These are phyloP conservation scores for Xylariales sp. DNA, from an alignment of 2,329 filamentous ascomycete genomes.

Conservation along the genomic window DNA sequence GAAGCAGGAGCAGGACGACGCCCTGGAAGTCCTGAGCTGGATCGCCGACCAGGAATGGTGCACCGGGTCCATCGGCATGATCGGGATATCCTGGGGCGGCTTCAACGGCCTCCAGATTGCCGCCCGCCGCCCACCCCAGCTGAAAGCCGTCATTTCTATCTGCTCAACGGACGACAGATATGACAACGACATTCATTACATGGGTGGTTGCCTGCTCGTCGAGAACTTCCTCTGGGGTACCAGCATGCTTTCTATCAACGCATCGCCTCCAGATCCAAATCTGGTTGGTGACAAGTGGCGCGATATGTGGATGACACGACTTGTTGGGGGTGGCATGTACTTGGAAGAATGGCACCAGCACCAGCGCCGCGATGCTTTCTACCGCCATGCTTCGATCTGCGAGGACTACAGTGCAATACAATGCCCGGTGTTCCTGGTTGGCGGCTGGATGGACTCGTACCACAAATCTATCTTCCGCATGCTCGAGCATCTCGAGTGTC, in stretches of 20 bases:
- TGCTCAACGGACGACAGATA: constrained; percentile 1
- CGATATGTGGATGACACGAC: background rate
- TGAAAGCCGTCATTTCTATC: background rate
- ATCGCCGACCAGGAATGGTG: background rate
- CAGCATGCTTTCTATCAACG: background rate
- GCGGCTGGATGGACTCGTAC: background rate
- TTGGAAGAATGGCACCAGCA: background rate
- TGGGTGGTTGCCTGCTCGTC: constrained; percentile 1
- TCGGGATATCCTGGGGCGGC: background rate
- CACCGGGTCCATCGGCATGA: background rate
- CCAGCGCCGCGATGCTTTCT: background rate
- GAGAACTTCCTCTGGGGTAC: constrained; percentile 1
- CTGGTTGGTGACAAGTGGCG: background rate
- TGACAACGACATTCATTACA: background rate
- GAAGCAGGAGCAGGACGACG: background rate
- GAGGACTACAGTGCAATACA: background rate
- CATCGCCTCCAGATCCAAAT: background rate
- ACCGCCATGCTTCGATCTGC: background rate
- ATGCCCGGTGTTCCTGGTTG: background rate
- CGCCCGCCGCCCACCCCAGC: background rate
- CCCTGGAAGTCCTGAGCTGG: background rate
- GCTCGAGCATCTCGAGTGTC: background rate
- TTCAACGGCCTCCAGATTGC: background rate
- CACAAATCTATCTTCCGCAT: constrained; percentile 1
- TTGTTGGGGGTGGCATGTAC: background rate